Conservation (phyloP, 495 filamentous ascomycete species). For the Hypoxylon fragiforme region DNA sequence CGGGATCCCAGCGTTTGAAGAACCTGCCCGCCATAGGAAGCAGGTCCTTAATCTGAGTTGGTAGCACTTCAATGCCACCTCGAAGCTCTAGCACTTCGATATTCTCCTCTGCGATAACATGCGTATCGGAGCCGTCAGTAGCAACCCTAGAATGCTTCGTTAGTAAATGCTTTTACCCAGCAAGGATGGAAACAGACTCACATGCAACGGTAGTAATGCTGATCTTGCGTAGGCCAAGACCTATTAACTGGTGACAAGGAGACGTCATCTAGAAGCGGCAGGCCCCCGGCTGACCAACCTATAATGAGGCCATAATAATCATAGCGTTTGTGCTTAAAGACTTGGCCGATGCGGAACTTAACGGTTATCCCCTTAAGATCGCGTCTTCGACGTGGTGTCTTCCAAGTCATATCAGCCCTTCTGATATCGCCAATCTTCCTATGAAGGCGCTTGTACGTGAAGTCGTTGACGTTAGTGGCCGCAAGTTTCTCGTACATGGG, state of each 20-base stretch:
- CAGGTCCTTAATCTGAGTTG: conserved; percentile 49
- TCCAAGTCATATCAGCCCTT: conserved; percentile 23
- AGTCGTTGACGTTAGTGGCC: conserved; percentile 21
- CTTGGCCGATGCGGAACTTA: conserved; percentile 74
- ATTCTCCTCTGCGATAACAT: conserved; percentile 86
- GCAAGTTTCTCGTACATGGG: conserved; percentile 56
- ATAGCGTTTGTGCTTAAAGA: conserved; percentile 83
- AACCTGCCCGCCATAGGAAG: conserved; percentile 76
- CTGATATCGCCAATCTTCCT: conserved; percentile 36
- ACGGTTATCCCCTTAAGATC: conserved; percentile 34
- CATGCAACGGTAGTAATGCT: conserved; percentile 42
- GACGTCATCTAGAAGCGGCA: conserved; percentile 31
- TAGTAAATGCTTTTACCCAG: too few relatives aligned
- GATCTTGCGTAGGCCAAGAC: conserved; percentile 23
- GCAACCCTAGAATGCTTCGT: conserved; percentile 57
- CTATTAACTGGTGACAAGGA: conserved; percentile 13
- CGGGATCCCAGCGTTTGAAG: conserved; percentile 83
- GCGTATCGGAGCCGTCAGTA: conserved; percentile 60
- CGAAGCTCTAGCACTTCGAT: conserved; percentile 64
- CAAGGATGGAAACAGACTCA: conserved; percentile 36
- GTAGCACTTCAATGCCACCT: conserved; percentile 40
- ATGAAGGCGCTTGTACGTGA: conserved; percentile 40
- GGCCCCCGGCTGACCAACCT: conserved; percentile 72
- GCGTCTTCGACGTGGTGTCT: conserved; percentile 31
- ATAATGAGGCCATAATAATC: conserved; percentile 77